Conservation (phyloP, 169 alveolate species). For the Besnoitia besnoiti region DNA sequence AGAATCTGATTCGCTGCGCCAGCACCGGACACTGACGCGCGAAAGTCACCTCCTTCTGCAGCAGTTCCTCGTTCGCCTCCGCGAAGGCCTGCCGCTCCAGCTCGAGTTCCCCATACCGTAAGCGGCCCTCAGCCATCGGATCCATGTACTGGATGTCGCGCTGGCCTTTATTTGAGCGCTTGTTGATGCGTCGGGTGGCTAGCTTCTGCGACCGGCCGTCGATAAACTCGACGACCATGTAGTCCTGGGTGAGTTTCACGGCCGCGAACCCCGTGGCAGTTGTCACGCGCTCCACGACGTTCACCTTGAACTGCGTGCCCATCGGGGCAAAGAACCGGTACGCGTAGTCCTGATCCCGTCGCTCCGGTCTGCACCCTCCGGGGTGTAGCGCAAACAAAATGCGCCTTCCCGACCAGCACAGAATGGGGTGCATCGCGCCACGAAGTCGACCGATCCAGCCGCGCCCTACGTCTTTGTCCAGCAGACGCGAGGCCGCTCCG, state of each 20-base stretch:
- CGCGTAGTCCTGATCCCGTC: constrained; percentile 47
- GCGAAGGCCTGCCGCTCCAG: constrained; percentile 40
- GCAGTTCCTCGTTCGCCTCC: constrained; percentile 43
- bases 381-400: constrained; percentile 44
- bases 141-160: constrained; percentile 41
- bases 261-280: constrained; percentile 53
- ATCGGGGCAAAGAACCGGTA: constrained; percentile 51
- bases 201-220: constrained; percentile 27
- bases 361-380: constrained; percentile 56
- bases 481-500: constrained; percentile 45
- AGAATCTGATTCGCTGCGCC: constrained; percentile 43
- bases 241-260: constrained; percentile 39
- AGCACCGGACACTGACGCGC: constrained; percentile 31
- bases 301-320: constrained; percentile 23
- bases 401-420: constrained; percentile 55
- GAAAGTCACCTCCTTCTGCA: constrained; percentile 39
- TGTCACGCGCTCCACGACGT: constrained; percentile 41
- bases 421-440: constrained; percentile 46
- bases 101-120: constrained; percentile 37
- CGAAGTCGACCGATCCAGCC: constrained; percentile 58
- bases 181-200: not conserved
- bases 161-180: constrained; percentile 11
- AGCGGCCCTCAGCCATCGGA: constrained; percentile 44
- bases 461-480: constrained; percentile 28
- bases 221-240: constrained; percentile 53